phyloP scores from a whole-genome alignment of 1,284 basidiomycete species.

The Irpex rosettiformis region DNA sequence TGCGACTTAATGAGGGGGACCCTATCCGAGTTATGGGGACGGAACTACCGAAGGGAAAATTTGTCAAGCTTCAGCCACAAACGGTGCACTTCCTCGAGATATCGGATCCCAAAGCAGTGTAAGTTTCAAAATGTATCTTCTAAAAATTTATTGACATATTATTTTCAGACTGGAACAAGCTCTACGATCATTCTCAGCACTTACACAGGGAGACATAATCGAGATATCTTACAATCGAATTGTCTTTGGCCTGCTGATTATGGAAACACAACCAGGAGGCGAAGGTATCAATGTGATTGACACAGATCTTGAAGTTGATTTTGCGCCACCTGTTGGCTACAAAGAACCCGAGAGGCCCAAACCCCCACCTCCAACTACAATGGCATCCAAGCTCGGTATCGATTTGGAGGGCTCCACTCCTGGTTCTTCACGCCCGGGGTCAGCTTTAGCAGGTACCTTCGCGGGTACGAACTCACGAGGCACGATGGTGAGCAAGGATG shows the following conservation, averaged over 20 bases:
- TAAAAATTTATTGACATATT: neutral
- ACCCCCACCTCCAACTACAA: constrained; percentile 80
- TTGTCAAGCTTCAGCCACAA: constrained; percentile 97
- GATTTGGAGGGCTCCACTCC: constrained; percentile 82
- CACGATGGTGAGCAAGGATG: constrained; percentile 62
- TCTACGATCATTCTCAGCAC: constrained; percentile 88
- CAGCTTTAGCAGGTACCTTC: constrained; percentile 68
- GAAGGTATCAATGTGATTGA: constrained; percentile 91
- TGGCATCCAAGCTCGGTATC: constrained; percentile 97
- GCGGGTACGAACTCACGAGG: constrained; percentile 43
- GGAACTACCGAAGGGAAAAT: constrained; percentile 88
- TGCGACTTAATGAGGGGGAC: constrained; percentile 92
- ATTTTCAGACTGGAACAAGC: constrained; percentile 84
- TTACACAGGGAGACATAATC: constrained; percentile 90
- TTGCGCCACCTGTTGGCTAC: constrained; percentile 73
- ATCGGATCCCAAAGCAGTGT: constrained; percentile 97
- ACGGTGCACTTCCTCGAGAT: constrained; percentile 93
- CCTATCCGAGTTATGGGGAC: constrained; percentile 90
- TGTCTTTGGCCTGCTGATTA: constrained; percentile 92
- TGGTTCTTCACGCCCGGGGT: constrained; percentile 78
- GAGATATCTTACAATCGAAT: constrained; percentile 92
- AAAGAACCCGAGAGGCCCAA: constrained; percentile 90
- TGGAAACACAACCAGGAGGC: constrained; percentile 90
- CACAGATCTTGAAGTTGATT: constrained; percentile 93
- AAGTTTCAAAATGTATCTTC: constrained; percentile 32